Evolutionary conservation across 176 grass and related monocot species (phyloP).

Genomic region (Alopecurus myosuroides): DNA sequence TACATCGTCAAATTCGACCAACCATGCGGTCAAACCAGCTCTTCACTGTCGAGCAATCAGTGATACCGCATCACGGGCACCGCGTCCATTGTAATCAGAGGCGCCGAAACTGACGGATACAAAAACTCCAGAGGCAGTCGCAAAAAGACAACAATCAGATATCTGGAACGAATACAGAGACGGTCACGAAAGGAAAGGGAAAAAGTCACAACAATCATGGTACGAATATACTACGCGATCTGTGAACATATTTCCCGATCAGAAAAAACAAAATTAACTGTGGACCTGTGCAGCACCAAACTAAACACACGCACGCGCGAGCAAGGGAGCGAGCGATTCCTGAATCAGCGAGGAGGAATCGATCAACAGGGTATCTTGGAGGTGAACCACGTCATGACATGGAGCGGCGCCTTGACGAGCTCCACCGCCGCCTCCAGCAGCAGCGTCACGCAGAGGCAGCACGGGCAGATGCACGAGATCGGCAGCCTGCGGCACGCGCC

Average conservation of each 20-base stretch:
- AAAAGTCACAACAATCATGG: background rate
- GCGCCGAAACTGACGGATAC: background rate
- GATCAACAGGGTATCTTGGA: slow-evolving; percentile 62
- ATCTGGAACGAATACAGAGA: background rate
- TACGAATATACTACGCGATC: background rate
- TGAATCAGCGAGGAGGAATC: background rate
- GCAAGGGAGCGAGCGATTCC: background rate
- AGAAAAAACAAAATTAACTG: background rate
- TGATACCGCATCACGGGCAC: too few relatives aligned
- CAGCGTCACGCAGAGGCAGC: slow-evolving; percentile 70
- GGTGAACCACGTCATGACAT: slow-evolving; percentile 80
- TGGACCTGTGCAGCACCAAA: background rate
- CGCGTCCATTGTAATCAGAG: background rate
- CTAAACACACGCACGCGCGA: background rate
- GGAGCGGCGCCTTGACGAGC: slow-evolving; percentile 70
- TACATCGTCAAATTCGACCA: too few relatives aligned
- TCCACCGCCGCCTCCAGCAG: slow-evolving; percentile 63
- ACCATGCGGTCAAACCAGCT: too few relatives aligned
- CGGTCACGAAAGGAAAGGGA: background rate
- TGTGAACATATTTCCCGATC: background rate
- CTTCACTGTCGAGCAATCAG: too few relatives aligned
- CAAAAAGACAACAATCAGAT: background rate
- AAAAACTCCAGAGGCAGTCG: background rate
- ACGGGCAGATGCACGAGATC: slow-evolving; percentile 76
- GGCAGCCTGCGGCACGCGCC: slow-evolving; percentile 28